Percentiles rank a stretch among this genome's conserved stretches.
Conservation (phyloP, 306 rosid species). For the Dicorynia guianensis region DNA sequence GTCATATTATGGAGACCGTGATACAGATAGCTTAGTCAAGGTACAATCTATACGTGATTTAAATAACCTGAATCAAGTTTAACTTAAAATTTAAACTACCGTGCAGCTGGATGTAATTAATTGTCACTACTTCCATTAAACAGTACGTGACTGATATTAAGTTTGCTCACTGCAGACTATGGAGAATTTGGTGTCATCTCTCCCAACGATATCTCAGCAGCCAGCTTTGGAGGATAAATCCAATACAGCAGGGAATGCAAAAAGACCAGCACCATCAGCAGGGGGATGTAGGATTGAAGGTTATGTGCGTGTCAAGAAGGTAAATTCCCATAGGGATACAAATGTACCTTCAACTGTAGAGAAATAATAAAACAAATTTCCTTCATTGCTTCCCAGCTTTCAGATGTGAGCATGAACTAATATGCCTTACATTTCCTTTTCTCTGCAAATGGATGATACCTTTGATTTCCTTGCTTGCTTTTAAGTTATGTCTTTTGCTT, state of each 20-base stretch:
- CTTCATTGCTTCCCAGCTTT: constrained; percentile 28
- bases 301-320: constrained; percentile 95
- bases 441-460: constrained; percentile 20
- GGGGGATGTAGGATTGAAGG: constrained; percentile 97
- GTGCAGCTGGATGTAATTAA: constrained; percentile 16
- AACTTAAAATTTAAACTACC: constrained; percentile 24
- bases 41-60: constrained; percentile 49
- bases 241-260: constrained; percentile 53
- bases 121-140: constrained; percentile 32
- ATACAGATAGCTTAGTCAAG: constrained; percentile 89
- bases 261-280: constrained; percentile 90
- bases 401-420: constrained; percentile 23
- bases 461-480: not conserved
- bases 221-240: constrained; percentile 72
- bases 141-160: constrained; percentile 41
- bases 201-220: constrained; percentile 62
- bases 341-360: constrained; percentile 18
- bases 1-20: constrained; percentile 95
- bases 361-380: not conserved
- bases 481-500: constrained; percentile 8
- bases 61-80: constrained; percentile 31
- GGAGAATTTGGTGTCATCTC: constrained; percentile 73
- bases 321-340: constrained; percentile 36
- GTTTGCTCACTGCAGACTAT: constrained; percentile 61
- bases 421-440: constrained; percentile 22